Percentiles rank a stretch among this genome's conserved stretches.
phyloP scores from a whole-genome alignment of 768 basidiomycete genomes.

The Pleurotus platypus region DNA sequence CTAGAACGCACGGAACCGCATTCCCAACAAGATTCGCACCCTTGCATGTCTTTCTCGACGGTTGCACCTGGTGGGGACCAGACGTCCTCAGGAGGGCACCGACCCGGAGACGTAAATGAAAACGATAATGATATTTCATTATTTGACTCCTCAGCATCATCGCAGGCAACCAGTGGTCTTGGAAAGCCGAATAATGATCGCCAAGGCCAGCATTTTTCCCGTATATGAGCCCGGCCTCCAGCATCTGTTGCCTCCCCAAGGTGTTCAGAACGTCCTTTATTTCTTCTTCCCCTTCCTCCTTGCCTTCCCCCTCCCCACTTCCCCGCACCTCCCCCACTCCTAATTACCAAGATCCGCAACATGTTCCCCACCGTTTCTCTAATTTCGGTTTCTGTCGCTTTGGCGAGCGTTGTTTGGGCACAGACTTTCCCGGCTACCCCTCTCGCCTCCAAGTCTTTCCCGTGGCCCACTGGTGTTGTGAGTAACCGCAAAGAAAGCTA shows the following conservation, averaged over 20 bases:
- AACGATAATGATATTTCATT: too few species aligned
- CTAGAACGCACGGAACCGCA: too few species aligned
- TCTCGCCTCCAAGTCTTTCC: neutral
- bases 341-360: neutral
- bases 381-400: neutral
- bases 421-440: constrained; percentile 5
- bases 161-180: neutral
- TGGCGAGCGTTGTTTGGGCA: neutral
- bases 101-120: too few species aligned
- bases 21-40: too few species aligned
- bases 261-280: too few species aligned
- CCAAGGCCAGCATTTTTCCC: constrained; percentile 4
- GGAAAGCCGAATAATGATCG: neutral
- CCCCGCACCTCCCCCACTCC: neutral
- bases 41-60: too few species aligned
- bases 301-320: neutral
- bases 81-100: too few species aligned
- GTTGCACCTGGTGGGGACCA: too few species aligned
- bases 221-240: neutral
- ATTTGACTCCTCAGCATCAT: neutral
- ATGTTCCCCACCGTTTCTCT: constrained; percentile 2
- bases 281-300: neutral
- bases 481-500: neutral
- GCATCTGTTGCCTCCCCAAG: too few species aligned
- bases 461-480: constrained; percentile 1